Evolutionary conservation across 1,139 yeast genomes (phyloP).

Genomic region (Tardiomyces blankii): DNA sequence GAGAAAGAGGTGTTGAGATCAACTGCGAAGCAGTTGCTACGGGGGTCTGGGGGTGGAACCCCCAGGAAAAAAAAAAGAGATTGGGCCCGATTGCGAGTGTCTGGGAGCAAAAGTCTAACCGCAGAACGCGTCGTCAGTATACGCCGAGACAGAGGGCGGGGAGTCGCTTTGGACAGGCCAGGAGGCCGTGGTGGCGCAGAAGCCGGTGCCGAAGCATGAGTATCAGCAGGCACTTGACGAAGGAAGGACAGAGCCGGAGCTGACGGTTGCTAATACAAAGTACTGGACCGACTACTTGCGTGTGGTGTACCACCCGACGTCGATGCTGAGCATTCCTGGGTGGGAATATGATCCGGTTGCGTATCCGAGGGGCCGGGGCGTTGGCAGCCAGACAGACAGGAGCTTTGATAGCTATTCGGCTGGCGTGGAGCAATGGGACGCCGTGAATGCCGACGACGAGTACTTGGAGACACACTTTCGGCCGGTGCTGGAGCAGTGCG

Average conservation of each 20-base stretch:
- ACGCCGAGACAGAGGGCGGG: slow-evolving; percentile 10
- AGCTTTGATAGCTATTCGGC: slow-evolving; percentile 32
- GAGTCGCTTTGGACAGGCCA: slow-evolving; percentile 5
- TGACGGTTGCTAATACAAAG: slow-evolving; percentile 3
- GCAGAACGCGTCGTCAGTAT: slow-evolving; percentile 8
- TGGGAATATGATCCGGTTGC: slow-evolving; percentile 42
- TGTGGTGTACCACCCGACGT: slow-evolving; percentile 53
- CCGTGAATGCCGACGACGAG: slow-evolving; percentile 28
- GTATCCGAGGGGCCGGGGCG: slow-evolving; percentile 32
- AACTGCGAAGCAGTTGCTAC: too few relatives aligned
- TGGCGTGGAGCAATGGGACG: slow-evolving; percentile 40
- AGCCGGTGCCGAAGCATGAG: slow-evolving; percentile 33
- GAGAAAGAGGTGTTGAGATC: too few relatives aligned
- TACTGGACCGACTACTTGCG: slow-evolving; percentile 81
- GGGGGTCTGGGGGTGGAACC: too few relatives aligned
- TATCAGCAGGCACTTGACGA: slow-evolving; percentile 56
- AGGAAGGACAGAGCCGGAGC: slow-evolving; percentile 34
- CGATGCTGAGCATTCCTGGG: slow-evolving; percentile 40
- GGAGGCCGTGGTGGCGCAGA: neutral
- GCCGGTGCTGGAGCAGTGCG: slow-evolving; percentile 63
- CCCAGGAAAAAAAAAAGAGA: too few relatives aligned
- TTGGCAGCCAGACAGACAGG: slow-evolving; percentile 19
- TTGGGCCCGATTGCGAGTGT: too few relatives aligned
- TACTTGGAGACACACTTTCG: slow-evolving; percentile 52
- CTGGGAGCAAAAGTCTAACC: neutral